Conservation (phyloP, 768 basidiomycete genomes). For the Termitomyces sp. region DNA sequence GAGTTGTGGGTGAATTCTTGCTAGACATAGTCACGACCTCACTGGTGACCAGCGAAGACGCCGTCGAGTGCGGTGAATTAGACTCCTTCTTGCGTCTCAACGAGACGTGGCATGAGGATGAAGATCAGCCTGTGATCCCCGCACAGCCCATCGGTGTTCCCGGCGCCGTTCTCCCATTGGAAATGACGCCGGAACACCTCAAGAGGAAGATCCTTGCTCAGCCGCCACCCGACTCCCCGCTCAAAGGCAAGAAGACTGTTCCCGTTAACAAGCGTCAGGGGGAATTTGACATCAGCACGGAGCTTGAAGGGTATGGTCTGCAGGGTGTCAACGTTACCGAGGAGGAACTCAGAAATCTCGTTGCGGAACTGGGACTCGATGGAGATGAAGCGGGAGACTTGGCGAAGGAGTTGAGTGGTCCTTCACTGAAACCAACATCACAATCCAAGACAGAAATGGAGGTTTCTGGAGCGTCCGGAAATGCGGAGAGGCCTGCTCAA, state of each 20-base stretch:
- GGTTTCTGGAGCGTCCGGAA: neutral
- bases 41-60: conserved; percentile 61
- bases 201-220: conserved; percentile 53
- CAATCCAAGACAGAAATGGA: neutral
- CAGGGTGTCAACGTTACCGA: conserved; percentile 78
- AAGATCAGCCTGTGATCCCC: conserved; percentile 52
- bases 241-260: conserved; percentile 38
- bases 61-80: conserved; percentile 77
- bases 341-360: conserved; percentile 68
- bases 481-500: neutral
- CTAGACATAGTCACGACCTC: conserved; percentile 9
- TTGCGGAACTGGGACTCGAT: conserved; percentile 73
- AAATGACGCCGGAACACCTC: conserved; percentile 81
- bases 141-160: conserved; percentile 76
- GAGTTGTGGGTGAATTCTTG: conserved; percentile 58
- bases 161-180: conserved; percentile 68
- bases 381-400: conserved; percentile 78
- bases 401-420: conserved; percentile 55
- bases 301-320: conserved; percentile 68
- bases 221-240: conserved; percentile 37
- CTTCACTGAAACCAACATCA: conserved; percentile 13
- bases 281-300: conserved; percentile 64
- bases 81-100: conserved; percentile 69
- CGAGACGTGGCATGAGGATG: conserved; percentile 69
- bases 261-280: conserved; percentile 58